These are phyloP conservation scores for Teunomyces gatunensis DNA, from an alignment of 805 yeast species.

Conservation along the genomic window DNA sequence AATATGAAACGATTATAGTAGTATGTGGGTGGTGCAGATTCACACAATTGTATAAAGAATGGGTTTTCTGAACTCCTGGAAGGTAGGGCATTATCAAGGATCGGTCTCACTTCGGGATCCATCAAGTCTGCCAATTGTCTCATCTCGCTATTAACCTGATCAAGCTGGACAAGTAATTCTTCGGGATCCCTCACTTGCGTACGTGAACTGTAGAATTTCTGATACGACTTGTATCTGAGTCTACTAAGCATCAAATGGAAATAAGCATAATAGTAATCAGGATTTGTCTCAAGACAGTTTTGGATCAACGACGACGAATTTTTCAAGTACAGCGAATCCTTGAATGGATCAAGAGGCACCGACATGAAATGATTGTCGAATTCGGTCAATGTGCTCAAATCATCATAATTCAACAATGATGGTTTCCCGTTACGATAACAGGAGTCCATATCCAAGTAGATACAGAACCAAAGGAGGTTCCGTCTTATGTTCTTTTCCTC, in stretches of 20 bases:
- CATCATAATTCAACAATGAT: conserved; percentile 42
- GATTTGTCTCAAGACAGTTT: conserved; percentile 7
- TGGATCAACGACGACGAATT: conserved; percentile 5
- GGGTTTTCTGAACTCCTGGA: neutral
- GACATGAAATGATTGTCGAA: conserved; percentile 13
- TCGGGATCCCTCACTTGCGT: conserved; percentile 7
- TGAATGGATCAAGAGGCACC: conserved; percentile 12
- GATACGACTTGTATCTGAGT: conserved; percentile 22
- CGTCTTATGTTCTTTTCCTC: conserved; percentile 38
- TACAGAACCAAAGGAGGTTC: conserved; percentile 50
- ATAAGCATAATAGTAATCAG: conserved; percentile 13
- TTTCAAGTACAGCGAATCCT: neutral
- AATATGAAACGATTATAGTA: conserved; percentile 9
- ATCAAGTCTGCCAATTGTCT: conserved; percentile 15
- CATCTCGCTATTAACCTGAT: conserved; percentile 19
- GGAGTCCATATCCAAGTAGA: conserved; percentile 43
- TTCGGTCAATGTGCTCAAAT: conserved; percentile 29
- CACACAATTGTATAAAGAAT: conserved; percentile 3
- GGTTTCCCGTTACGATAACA: conserved; percentile 50
- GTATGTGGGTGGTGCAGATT: neutral
- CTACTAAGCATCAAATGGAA: conserved; percentile 16
- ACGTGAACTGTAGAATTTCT: conserved; percentile 20
- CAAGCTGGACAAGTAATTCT: conserved; percentile 7
- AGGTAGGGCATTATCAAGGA: conserved; percentile 9
- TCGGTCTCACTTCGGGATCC: conserved; percentile 20